Base-by-base conservation (phyloP, 2,329 filamentous ascomycete genomes). In the Huntiella moniliformis region DNA sequence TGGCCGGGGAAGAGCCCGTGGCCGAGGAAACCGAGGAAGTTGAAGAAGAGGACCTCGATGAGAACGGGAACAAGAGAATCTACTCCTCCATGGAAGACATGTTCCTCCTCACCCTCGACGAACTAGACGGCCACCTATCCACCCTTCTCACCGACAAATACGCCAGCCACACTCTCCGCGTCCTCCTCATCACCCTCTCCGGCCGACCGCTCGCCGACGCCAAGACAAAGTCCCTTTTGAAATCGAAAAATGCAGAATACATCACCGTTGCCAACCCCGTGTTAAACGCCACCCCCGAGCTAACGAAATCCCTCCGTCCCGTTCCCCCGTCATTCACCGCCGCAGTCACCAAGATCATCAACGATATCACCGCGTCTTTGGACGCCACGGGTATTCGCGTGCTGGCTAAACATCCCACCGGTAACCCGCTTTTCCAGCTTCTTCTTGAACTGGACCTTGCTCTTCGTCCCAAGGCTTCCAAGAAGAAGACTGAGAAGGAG, bases 201-300 rank as follows among this genome's bases (percentile, higher is more conserved):
- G 91, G 91, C 5, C 73, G 83, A 50, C 79, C 87, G 0, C 65
- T 95, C 4, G 77, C 85, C 48, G 74, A 80, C 48, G 63, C 71
- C 0, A 71, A 77, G 0, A 77, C 72, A 17, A 79, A 78, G 58
- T 77, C 78, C 1, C 64, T 93, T n/a, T 63, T 95, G 40, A 83
- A 88, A 58, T 94, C 88, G 67, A 87, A 84, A 61, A 87, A 79
- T 63, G 96, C 96, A 62, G 87, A 96, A 61, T 79, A 82, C 53
- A 70, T 92, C 42, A 71, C 73, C 1, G 74, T 81, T 1, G 63
- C 64, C 4, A 58, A 63, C 2, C 71, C 73, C 1, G 74, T 81
- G 1, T 63, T 64, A 3, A 58, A 63, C 2, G 13, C 28, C 15
- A 62, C 67, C 6, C 63, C 67, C n/a, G 70, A 75, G 46, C 55